Base-by-base conservation (phyloP, 257 asterid genomes). In the Solanum ossicruentum region DNA sequence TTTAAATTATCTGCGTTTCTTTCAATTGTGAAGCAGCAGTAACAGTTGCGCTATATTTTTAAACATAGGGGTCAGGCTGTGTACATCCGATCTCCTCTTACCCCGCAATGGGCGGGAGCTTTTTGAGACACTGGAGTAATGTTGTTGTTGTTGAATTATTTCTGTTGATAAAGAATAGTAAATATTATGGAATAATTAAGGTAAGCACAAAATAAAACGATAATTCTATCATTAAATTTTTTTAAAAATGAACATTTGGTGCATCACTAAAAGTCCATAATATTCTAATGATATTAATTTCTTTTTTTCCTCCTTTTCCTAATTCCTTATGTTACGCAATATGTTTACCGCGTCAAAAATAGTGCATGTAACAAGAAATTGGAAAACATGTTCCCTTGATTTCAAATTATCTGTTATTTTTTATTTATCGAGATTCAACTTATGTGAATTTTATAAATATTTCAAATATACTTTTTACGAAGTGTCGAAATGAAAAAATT, bases 361-460 rank as follows among this genome's bases (percentile, higher is more conserved):
- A 10, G 3, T 66, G 47, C 12, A 7, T 3, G 3, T 15, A 66
- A 28, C 1, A 12, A 15, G 21, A 32, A 13, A 3, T 61, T 11
- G 2, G 0, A 12, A 61, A 21, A 21, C 4, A 12, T 5, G 4
- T 60, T 60, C 4, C 2, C 1, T 5, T 4, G 1, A 0, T 61
- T 1, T 61, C 0, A 61, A 61, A 61, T 61, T 23, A 21, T 21
- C 4, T 11, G 36, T 10, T 13, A 60, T 5, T 60, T 21, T 60
- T 60, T 2, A 0, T 11, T 1, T 21, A 4, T 60, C 0, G 0
- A 10, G 4, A n/a, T 58, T 58, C 0, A 60, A 5, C 10, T 60
- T 2, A 60, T 0, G 10, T 23, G 3, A 61, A 2, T 0, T 8
- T 9, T 20, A 57, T 18, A n/a, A 58, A 5, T 20, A 58, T n/a